Percentiles rank a stretch among this genome's conserved stretches.
phyloP scores from a whole-genome alignment of 2,329 filamentous ascomycete species.

The Xylariaceae sp. region DNA sequence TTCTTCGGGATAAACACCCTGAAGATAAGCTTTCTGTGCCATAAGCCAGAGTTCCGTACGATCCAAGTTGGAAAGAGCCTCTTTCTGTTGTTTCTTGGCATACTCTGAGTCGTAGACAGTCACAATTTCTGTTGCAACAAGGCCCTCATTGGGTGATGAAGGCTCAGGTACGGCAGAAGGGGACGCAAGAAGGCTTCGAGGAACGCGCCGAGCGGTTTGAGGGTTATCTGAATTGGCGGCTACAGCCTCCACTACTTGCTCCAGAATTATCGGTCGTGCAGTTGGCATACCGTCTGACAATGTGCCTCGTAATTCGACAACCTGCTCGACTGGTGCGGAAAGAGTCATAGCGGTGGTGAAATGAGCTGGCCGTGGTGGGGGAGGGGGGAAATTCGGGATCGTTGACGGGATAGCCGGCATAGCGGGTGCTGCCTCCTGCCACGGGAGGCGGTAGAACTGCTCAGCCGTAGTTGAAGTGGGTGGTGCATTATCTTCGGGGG shows the following conservation, averaged over 20 bases:
- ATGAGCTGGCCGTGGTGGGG: slow-evolving; percentile 35
- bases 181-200: slow-evolving; percentile 28
- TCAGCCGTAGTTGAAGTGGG: slow-evolving; percentile 90
- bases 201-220: slow-evolving; percentile 28
- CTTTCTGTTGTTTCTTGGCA: slow-evolving; percentile 65
- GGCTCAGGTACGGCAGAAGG: slow-evolving; percentile 32
- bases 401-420: slow-evolving; percentile 30
- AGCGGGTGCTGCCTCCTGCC: slow-evolving; percentile 47
- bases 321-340: slow-evolving; percentile 58
- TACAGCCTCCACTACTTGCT: slow-evolving; percentile 35
- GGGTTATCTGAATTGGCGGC: slow-evolving; percentile 27
- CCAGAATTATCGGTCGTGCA: slow-evolving; percentile 50
- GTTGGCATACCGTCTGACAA: slow-evolving; percentile 45
- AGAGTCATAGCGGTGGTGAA: slow-evolving; percentile 35
- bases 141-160: slow-evolving; percentile 47
- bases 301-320: slow-evolving; percentile 57
- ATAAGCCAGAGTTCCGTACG: slow-evolving; percentile 83
- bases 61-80: slow-evolving; percentile 70
- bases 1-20: slow-evolving; percentile 58
- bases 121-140: slow-evolving; percentile 61
- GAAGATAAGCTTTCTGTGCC: slow-evolving; percentile 74
- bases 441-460: slow-evolving; percentile 83
- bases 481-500: slow-evolving; percentile 51
- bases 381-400: slow-evolving; percentile 31
- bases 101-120: slow-evolving; percentile 74